Evolutionary conservation across 1,284 basidiomycete genomes (phyloP), one percentile per base, ranked within the genome.

Genomic region (Abortiporus biennis): DNA sequence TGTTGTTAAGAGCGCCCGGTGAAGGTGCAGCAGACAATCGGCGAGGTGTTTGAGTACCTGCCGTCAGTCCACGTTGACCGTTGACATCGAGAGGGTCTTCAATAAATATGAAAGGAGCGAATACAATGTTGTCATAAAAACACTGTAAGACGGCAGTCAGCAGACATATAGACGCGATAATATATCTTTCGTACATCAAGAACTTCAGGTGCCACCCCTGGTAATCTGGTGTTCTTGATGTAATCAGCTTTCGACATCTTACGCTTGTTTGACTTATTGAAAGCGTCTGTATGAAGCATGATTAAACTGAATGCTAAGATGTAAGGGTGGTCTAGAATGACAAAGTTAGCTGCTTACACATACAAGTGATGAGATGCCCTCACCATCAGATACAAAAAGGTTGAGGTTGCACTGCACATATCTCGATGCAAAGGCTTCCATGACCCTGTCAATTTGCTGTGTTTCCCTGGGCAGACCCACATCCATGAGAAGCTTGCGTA

Each of bases 231-330:
- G 56, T 97, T 97, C 65, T 82, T 88, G 49, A 96, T 72, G 57
- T 97, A 97, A 56, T 95, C 93, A 1, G 79, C 71, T 60, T 94
- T 96, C 24, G 86, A 83, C 96, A 99, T 99, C 68, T 98, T 98
- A 49, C 85, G 84, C 66, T 92, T 97, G 65, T 97, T 98, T 51
- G 91, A 92, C 64, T 86, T 91, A 67, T 99, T 99, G 72, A 98
- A 99, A 1, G 87, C 88, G 59, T 99, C 95, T 9, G 96, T 99
- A 59, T 98, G 94, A 35, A 99, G 72, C 93, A 99, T 98, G 61
- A 99, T 96, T 56, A 99, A 71, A 53, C 95, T 97, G 66, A 99
- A 99, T 11, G 95, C 91, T 32, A 99, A 71, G 36, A 99, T 89
- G 66, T 99, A 99, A 4, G 94, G 87, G 56, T 96, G 91, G 57